A percentile compares a stretch with the other conserved stretches of the same genome.
phyloP scores from a whole-genome alignment of 495 filamentous ascomycete genomes.

The Thermothielavioides terrestris region DNA sequence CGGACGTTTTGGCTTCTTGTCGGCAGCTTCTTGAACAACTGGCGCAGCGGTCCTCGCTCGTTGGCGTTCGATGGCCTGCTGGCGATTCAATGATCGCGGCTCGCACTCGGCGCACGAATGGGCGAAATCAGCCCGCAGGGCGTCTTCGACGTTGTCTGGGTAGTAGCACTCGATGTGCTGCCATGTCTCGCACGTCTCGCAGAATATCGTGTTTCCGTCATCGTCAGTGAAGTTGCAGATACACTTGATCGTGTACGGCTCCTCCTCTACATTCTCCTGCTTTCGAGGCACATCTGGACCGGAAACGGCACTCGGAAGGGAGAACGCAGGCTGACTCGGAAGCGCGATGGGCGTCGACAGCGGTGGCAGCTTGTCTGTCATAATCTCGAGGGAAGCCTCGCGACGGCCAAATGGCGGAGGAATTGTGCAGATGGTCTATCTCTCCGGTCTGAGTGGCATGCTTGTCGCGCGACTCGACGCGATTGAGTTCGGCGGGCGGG shows the following conservation, averaged over 20 bases:
- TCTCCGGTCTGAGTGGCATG: conserved; percentile 49
- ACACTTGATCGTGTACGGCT: conserved; percentile 95
- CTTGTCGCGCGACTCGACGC: conserved; percentile 40
- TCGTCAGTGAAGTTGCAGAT: conserved; percentile 88
- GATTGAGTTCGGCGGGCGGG: conserved; percentile 17
- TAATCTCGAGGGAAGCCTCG: conserved; percentile 64
- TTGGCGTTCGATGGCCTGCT: conserved; percentile 60
- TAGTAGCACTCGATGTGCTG: conserved; percentile 97
- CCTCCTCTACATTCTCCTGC: conserved; percentile 57
- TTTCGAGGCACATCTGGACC: conserved; percentile 50
- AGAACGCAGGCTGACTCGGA: conserved; percentile 41
- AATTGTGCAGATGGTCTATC: conserved; percentile 38
- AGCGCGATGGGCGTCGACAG: conserved; percentile 47
- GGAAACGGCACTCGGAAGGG: conserved; percentile 41
- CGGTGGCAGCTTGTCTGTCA: conserved; percentile 80
- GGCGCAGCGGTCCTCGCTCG: conserved; percentile 35
- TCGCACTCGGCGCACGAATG: conserved; percentile 86
- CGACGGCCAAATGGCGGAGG: conserved; percentile 42
- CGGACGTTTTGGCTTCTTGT: conserved; percentile 60
- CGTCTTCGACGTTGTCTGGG: conserved; percentile 58
- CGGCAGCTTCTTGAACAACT: conserved; percentile 47
- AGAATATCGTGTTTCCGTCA: conserved; percentile 95
- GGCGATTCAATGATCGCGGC: conserved; percentile 60
- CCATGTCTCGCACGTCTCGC: conserved; percentile 93
- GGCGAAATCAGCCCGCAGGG: conserved; percentile 52